These are phyloP conservation scores for Penicillium mononematosum DNA, from an alignment of 495 filamentous ascomycete species.

Conservation along the genomic window DNA sequence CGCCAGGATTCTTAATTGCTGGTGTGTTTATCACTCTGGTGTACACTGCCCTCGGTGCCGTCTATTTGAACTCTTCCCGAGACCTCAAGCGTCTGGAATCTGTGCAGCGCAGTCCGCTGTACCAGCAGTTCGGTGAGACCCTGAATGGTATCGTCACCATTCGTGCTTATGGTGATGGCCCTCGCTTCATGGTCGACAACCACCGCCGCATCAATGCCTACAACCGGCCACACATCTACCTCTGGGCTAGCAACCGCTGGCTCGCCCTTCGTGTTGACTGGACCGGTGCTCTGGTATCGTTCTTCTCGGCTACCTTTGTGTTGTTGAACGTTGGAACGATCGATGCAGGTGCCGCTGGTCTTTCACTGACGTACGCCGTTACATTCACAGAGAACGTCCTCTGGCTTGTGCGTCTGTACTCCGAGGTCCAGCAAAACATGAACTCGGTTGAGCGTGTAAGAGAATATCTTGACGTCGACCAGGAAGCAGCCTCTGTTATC, in stretches of 20 bases:
- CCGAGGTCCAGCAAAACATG: conserved; percentile 98
- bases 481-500: conserved; percentile 79
- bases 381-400: conserved; percentile 96
- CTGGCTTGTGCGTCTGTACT: conserved; percentile 95
- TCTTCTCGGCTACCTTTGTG: conserved; percentile 92
- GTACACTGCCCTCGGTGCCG: conserved; percentile 77
- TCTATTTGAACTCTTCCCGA: conserved; percentile 88
- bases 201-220: conserved; percentile 85
- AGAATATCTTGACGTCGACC: conserved; percentile 95
- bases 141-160: conserved; percentile 96
- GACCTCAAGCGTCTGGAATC: conserved; percentile 96
- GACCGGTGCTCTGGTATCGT: conserved; percentile 86
- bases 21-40: conserved; percentile 80
- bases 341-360: conserved; percentile 89
- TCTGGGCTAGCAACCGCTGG: conserved; percentile 98
- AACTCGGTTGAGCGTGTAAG: conserved; percentile 98
- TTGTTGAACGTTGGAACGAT: conserved; percentile 79
- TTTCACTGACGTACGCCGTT: conserved; percentile 97
- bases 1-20: conserved; percentile 86
- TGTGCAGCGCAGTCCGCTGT: conserved; percentile 88
- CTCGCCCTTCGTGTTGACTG: conserved; percentile 90
- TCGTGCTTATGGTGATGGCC: conserved; percentile 91
- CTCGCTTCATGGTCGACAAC: conserved; percentile 92
- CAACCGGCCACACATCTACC: conserved; percentile 88
- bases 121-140: conserved; percentile 98